Percentiles rank a stretch among this genome's conserved stretches.
Conservation (phyloP, 2,329 filamentous ascomycete genomes). For the Calonectria henricotiae region DNA sequence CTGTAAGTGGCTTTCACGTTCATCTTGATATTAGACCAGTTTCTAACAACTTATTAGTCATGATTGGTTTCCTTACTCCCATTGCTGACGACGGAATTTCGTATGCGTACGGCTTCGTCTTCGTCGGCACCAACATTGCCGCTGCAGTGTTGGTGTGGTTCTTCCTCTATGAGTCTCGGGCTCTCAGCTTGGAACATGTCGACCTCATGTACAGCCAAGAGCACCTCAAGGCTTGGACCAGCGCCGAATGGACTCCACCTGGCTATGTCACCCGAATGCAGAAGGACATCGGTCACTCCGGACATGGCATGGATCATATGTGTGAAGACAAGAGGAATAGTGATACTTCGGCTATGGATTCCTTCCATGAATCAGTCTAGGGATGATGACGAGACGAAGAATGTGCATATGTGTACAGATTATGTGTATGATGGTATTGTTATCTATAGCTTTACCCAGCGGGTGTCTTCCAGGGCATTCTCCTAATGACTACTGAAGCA, state of each 20-base stretch:
- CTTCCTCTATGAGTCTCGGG: conserved; percentile 78
- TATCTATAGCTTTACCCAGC: conserved; percentile 3
- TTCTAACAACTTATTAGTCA: conserved; percentile 59
- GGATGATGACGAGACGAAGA: not conserved
- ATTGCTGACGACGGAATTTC: conserved; percentile 75
- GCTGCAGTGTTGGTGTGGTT: conserved; percentile 77
- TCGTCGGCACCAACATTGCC: conserved; percentile 74
- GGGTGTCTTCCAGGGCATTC: conserved; percentile 35
- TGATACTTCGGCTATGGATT: conserved; percentile 45
- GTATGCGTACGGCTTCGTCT: conserved; percentile 78
- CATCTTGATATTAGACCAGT: fast-evolving
- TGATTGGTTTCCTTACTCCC: conserved; percentile 79
- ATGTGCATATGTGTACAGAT: conserved; percentile 41
- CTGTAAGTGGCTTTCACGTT: conserved; percentile 57
- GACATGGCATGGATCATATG: not conserved
- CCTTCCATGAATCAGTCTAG: conserved; percentile 45
- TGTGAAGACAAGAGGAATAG: conserved; percentile 47
- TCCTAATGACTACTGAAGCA: not conserved
- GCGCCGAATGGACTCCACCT: conserved; percentile 67
- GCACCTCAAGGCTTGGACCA: conserved; percentile 75
- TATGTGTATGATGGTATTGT: conserved; percentile 31
- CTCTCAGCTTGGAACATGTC: conserved; percentile 79
- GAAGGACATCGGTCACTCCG: conserved; percentile 53
- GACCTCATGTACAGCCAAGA: conserved; percentile 79
- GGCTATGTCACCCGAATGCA: conserved; percentile 63